Evolutionary conservation across 1,284 basidiomycete genomes (phyloP).

Genomic region (Ceratobasidium sp.): DNA sequence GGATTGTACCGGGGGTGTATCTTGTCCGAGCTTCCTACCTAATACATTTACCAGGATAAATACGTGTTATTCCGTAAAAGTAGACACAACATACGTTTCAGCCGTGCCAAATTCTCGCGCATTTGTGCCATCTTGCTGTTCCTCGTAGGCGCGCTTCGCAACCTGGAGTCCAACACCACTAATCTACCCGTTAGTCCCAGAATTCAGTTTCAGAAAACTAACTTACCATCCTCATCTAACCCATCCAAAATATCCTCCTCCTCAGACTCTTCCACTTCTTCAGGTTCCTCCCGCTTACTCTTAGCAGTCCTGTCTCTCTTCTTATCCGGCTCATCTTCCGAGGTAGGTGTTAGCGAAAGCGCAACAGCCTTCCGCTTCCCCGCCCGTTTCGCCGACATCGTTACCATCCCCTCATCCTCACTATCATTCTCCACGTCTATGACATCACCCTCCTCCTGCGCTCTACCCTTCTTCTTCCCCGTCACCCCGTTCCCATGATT

Average conservation of each 20-base stretch:
- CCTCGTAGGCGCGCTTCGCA: constrained; percentile 71
- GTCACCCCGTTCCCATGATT: too few relatives aligned
- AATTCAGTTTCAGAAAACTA: neutral
- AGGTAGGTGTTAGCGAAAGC: constrained; percentile 24
- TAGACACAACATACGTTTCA: constrained; percentile 66
- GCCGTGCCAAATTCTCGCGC: constrained; percentile 72
- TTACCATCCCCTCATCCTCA: constrained; percentile 13
- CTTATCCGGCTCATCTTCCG: constrained; percentile 12
- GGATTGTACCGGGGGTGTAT: constrained; percentile 60
- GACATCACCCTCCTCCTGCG: neutral
- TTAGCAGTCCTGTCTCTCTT: neutral
- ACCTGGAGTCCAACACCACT: constrained; percentile 74
- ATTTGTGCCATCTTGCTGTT: constrained; percentile 61
- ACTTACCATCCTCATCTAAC: constrained; percentile 47
- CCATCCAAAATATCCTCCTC: constrained; percentile 46
- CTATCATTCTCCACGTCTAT: neutral
- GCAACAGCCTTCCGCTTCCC: constrained; percentile 30
- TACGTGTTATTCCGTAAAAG: constrained; percentile 29
- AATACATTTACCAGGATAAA: constrained; percentile 2
- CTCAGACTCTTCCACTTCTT: constrained; percentile 29
- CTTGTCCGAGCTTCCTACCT: constrained; percentile 63
- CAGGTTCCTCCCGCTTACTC: neutral
- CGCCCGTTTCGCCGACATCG: neutral
- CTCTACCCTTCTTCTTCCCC: neutral
- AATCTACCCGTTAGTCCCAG: neutral